These are phyloP conservation scores for Alternaria tenuissima DNA, from an alignment of 2,329 filamentous ascomycete species.

Conservation along the genomic window DNA sequence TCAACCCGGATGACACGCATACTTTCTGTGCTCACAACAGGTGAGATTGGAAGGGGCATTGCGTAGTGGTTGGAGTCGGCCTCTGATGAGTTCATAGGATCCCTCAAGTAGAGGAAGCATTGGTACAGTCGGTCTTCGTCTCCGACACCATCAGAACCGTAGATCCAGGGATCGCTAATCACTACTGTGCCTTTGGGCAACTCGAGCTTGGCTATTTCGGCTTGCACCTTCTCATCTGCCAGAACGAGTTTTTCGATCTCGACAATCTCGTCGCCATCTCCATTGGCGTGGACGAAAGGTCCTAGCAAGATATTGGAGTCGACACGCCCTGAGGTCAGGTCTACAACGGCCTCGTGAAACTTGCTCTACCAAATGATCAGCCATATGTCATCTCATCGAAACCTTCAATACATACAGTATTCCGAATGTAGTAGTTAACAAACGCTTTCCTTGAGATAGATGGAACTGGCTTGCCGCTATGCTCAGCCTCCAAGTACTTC, in stretches of 20 bases:
- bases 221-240: constrained; percentile 63
- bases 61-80: constrained; percentile 75
- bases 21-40: constrained; percentile 69
- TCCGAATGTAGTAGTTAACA: constrained; percentile 66
- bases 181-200: constrained; percentile 65
- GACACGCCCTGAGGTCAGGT: constrained; percentile 60
- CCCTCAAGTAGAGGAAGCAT: constrained; percentile 72
- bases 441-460: constrained; percentile 63
- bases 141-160: constrained; percentile 59
- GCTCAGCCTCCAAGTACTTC: constrained; percentile 70
- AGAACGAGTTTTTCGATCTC: constrained; percentile 66
- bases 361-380: constrained; percentile 59
- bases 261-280: constrained; percentile 67
- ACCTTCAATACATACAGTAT: constrained; percentile 59
- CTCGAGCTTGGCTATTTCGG: constrained; percentile 66
- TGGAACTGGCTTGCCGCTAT: constrained; percentile 61
- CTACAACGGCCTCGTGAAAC: constrained; percentile 68
- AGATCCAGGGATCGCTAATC: constrained; percentile 74
- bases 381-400: neutral
- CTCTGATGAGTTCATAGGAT: constrained; percentile 64
- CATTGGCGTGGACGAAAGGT: constrained; percentile 64
- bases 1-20: constrained; percentile 75
- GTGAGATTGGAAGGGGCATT: constrained; percentile 71
- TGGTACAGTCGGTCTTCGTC: constrained; percentile 64
- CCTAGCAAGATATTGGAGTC: constrained; percentile 68